Evolutionary conservation across 2,329 filamentous ascomycete genomes (phyloP).

Genomic region (Alternaria novae-zelandiae): DNA sequence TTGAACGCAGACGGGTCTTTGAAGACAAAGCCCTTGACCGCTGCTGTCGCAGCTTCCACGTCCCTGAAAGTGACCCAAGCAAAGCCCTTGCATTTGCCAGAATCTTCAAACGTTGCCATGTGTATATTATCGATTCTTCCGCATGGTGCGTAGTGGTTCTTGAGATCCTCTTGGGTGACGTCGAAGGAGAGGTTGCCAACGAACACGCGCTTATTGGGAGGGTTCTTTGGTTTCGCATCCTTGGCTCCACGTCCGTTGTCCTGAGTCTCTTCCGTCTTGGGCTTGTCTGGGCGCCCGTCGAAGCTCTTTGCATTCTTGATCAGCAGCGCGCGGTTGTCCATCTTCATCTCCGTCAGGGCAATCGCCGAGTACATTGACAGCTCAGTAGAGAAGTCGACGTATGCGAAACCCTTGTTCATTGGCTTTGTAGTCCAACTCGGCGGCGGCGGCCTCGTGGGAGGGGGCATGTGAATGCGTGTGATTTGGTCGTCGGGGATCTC

Average conservation of each 20-base stretch:
- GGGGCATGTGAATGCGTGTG: constrained; percentile 83
- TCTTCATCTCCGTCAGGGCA: constrained; percentile 81
- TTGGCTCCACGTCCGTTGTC: constrained; percentile 33
- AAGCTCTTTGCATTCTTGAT: constrained; percentile 94
- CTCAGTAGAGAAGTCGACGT: constrained; percentile 82
- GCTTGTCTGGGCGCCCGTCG: constrained; percentile 82
- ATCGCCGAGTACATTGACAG: constrained; percentile 78
- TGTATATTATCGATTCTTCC: constrained; percentile 83
- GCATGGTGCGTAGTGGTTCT: constrained; percentile 82
- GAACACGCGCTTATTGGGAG: constrained; percentile 82
- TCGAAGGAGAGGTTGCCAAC: constrained; percentile 67
- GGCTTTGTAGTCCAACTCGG: constrained; percentile 56
- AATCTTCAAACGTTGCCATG: constrained; percentile 94
- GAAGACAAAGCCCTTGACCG: constrained; percentile 81
- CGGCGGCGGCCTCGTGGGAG: constrained; percentile 48
- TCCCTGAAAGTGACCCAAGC: constrained; percentile 93
- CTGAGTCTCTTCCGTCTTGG: constrained; percentile 47
- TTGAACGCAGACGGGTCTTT: constrained; percentile 62
- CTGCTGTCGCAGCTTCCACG: constrained; percentile 73
- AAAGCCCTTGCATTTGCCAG: constrained; percentile 97
- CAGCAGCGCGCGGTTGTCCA: constrained; percentile 78
- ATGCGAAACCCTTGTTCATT: constrained; percentile 92
- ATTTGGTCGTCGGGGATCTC: constrained; percentile 69
- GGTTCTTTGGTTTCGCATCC: constrained; percentile 53
- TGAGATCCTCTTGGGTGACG: constrained; percentile 74